Evolutionary conservation across 1,139 yeast species (phyloP).

Genomic region (Debaryomyces subglobosus): DNA sequence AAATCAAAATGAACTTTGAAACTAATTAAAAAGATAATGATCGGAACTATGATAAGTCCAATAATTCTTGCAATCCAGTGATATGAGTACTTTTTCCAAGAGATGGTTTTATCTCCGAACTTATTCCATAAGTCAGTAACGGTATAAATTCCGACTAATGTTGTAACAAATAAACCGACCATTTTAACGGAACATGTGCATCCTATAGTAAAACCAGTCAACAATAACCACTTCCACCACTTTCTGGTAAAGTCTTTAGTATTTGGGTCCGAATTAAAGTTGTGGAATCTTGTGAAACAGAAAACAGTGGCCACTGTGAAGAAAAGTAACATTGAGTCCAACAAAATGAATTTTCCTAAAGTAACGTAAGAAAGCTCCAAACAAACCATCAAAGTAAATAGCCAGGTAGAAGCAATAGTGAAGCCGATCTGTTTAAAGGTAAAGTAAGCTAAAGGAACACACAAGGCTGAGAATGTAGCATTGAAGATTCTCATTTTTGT

Average conservation of each 20-base stretch:
- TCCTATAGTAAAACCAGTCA: conserved; percentile 77
- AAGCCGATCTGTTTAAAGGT: conserved; percentile 87
- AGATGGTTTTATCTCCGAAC: conserved; percentile 59
- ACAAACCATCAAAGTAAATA: conserved; percentile 82
- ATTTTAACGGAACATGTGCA: conserved; percentile 82
- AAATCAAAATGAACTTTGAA: conserved; percentile 78
- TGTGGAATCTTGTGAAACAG: conserved; percentile 79
- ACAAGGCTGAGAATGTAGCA: conserved; percentile 84
- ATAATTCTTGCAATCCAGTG: conserved; percentile 72
- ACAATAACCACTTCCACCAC: conserved; percentile 94
- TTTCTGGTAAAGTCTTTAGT: conserved; percentile 59
- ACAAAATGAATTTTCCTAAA: conserved; percentile 85
- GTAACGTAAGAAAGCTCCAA: conserved; percentile 88
- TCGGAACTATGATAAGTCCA: conserved; percentile 64
- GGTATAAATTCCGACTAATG: conserved; percentile 77
- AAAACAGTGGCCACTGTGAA: conserved; percentile 86
- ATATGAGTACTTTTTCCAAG: conserved; percentile 50
- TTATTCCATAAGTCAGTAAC: conserved; percentile 72
- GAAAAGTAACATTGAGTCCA: conserved; percentile 94
- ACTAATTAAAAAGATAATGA: conserved; percentile 60
- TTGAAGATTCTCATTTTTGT: conserved; percentile 94
- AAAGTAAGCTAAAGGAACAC: conserved; percentile 92
- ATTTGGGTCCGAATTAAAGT: conserved; percentile 54
- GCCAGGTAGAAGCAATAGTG: conserved; percentile 82
- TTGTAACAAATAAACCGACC: conserved; percentile 80